These are phyloP conservation scores for Royoungia palumana DNA, from an alignment of 768 basidiomycete genomes.

Conservation along the genomic window DNA sequence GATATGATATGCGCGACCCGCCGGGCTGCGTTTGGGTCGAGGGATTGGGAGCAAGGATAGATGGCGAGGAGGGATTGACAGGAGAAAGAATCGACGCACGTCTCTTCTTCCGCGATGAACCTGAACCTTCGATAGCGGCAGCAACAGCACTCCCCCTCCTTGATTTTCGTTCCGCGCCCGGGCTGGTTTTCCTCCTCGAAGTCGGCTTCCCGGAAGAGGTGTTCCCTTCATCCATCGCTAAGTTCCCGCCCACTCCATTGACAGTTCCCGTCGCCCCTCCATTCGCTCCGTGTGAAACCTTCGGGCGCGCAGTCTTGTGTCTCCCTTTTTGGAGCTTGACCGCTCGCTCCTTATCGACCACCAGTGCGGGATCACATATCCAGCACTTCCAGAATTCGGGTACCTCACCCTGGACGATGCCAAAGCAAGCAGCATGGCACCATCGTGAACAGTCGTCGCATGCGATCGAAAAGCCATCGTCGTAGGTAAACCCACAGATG, in stretches of 20 bases:
- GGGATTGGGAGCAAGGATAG: conserved; percentile 11
- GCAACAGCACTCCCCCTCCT: conserved; percentile 34
- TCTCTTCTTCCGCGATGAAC: conserved; percentile 35
- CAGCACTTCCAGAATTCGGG: conserved; percentile 81
- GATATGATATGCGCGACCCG: conserved; percentile 17
- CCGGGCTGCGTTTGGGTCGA: conserved; percentile 14
- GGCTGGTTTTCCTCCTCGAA: conserved; percentile 36
- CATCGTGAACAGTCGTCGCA: conserved; percentile 81
- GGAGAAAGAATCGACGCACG: conserved; percentile 36
- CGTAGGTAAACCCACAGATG: conserved; percentile 69
- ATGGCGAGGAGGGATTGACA: conserved; percentile 17
- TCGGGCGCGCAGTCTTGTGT: conserved; percentile 30
- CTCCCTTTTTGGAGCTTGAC: conserved; percentile 43
- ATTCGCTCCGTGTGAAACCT: conserved; percentile 25
- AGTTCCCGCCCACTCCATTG: conserved; percentile 13
- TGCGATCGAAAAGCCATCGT: conserved; percentile 83
- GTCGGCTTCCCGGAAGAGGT: conserved; percentile 20
- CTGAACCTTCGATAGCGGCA: conserved; percentile 34
- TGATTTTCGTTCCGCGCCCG: conserved; percentile 39
- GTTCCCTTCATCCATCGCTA: conserved; percentile 17
- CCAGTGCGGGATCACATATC: conserved; percentile 49
- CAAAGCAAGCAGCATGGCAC: conserved; percentile 82
- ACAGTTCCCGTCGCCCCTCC: conserved; percentile 17
- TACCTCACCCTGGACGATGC: conserved; percentile 52
- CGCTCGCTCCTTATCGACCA: conserved; percentile 48